Evolutionary conservation across 176 grass and related monocot genomes (phyloP), one percentile per base, ranked within the genome.

Genomic region (Poa pratensis): DNA sequence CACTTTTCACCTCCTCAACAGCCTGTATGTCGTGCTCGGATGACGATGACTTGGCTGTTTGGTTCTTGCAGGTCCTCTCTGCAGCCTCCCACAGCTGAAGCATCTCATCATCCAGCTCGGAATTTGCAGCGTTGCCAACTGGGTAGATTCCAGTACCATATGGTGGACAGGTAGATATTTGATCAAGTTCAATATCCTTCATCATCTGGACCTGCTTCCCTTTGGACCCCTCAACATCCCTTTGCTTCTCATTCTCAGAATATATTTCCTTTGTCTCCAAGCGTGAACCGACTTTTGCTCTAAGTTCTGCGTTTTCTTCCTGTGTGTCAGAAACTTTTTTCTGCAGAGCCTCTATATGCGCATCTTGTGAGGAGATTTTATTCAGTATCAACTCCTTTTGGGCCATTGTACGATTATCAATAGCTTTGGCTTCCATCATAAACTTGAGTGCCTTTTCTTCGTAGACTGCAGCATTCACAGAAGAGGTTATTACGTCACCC

Each of bases 131-230:
- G 69, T 73, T 75, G 39, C 87, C 77, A 75, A 78, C 48, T 51
- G 81, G 58, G 17, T 92, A 94, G 79, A 66, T 20, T 82, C 85
- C 89, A 72, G 73, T 43, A 34, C 74, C 85, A 64, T 90, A 85
- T 57, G 78, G 87, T 54, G 89, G 90, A 77, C 79, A 91, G 43
- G 84, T 92, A 45, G 93, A 94, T 68, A 92, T 87, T 85, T 92
- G 55, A 61, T 98, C 96, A 26, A 95, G 93, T 50, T 98, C 85
- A 62, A 98, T 98, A 82, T 98, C 96, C 89, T 98, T 98, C 89
- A 94, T 92, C 62, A 88, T 86, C 55, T 90, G 90, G 48, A 54
- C 74, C 7, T 83, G 85, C 84, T 93, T 96, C 50, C 85, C 84
- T 88, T 87, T 97, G 48, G 92, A 92, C 18, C 45, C 63, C 62